Conservation (phyloP, 306 rosid genomes). For the Carpinus viminea region DNA sequence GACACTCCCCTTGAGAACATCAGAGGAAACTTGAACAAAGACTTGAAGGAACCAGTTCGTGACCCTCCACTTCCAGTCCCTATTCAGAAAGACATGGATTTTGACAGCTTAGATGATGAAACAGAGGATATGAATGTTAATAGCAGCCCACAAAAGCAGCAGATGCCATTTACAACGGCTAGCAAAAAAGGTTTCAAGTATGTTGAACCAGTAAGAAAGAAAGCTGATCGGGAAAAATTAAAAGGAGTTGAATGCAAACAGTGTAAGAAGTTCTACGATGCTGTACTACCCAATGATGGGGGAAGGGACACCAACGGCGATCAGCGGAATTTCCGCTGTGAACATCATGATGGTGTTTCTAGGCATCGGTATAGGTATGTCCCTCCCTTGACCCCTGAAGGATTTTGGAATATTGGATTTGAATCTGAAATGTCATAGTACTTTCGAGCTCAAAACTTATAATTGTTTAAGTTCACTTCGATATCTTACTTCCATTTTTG, state of each 20-base stretch:
- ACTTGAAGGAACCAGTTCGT: slow-evolving; percentile 35
- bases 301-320: slow-evolving; percentile 37
- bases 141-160: slow-evolving; percentile 42
- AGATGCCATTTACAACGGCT: slow-evolving; percentile 38
- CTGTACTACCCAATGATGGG: slow-evolving; percentile 70
- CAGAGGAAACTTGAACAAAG: slow-evolving; percentile 63
- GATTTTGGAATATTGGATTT: slow-evolving; percentile 98
- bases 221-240: slow-evolving; percentile 84
- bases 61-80: slow-evolving; percentile 19
- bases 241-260: slow-evolving; percentile 95
- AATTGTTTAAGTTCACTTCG: background rate
- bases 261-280: slow-evolving; percentile 87
- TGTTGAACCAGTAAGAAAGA: slow-evolving; percentile 86
- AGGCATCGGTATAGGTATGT: slow-evolving; percentile 88
- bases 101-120: slow-evolving; percentile 70
- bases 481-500: slow-evolving; percentile 10
- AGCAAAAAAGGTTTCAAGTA: slow-evolving; percentile 65
- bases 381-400: slow-evolving; percentile 97
- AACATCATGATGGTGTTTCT: slow-evolving; percentile 95
- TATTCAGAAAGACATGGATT: slow-evolving; percentile 35
- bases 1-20: slow-evolving; percentile 81
- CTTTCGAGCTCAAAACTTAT: slow-evolving; percentile 2
- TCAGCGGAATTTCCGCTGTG: slow-evolving; percentile 65
- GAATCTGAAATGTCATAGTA: slow-evolving; percentile 72
- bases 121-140: slow-evolving; percentile 69